Evolutionary conservation across 192 early-diverging fungal genomes (phyloP).

Genomic region (Geranomyces michiganensis): DNA sequence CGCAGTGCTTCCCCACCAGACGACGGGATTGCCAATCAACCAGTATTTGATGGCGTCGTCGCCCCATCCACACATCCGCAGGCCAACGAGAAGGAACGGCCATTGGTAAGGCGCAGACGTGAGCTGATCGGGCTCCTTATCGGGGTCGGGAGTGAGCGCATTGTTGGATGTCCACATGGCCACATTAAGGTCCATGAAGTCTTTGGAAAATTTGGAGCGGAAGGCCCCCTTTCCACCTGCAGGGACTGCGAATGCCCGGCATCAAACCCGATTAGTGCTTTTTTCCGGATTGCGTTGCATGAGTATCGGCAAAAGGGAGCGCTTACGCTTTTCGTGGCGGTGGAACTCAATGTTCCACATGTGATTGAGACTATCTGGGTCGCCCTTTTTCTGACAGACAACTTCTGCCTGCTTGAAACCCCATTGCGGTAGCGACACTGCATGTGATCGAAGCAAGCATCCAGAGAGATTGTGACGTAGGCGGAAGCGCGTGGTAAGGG

Average conservation of each 20-base stretch:
- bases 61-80: conserved; percentile 94
- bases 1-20: conserved; percentile 81
- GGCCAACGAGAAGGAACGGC: conserved; percentile 83
- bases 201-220: conserved; percentile 75
- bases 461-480: conserved; percentile 71
- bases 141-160: conserved; percentile 86
- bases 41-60: conserved; percentile 86
- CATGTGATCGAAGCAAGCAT: conserved; percentile 78
- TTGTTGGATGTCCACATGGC: conserved; percentile 98
- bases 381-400: conserved; percentile 76
- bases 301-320: no score
- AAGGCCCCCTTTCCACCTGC: conserved; percentile 63
- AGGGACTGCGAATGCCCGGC: conserved; percentile 62
- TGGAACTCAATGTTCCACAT: conserved; percentile 96
- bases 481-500: conserved; percentile 81
- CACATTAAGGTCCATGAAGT: conserved; percentile 89
- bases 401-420: conserved; percentile 95
- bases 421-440: conserved; percentile 89
- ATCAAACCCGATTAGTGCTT: no score
- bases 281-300: no score
- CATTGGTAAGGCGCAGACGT: conserved; percentile 84
- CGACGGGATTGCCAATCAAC: conserved; percentile 88
- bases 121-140: conserved; percentile 81
- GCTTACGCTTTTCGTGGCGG: conserved; percentile 69
- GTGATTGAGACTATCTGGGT: conserved; percentile 51